Evolutionary conservation across 352 stramenopile genomes (phyloP).

Genomic region (Peronospora farinosa): DNA sequence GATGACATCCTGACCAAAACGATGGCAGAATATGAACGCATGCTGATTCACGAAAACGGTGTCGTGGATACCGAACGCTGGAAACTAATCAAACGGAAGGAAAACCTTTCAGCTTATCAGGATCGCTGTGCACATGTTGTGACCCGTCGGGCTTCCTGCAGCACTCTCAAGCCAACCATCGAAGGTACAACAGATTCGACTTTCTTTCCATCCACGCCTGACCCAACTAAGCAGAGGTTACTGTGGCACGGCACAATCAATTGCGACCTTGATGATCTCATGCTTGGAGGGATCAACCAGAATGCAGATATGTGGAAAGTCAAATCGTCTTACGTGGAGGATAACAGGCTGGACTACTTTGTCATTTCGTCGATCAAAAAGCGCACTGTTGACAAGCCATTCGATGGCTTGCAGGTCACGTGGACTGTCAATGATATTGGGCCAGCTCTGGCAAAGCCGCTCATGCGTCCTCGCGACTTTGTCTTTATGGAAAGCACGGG

Average conservation of each 20-base stretch:
- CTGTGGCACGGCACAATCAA: conserved; percentile 38
- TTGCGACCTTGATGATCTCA: conserved; percentile 40
- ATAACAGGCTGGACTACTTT: conserved; percentile 30
- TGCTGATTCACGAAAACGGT: not conserved
- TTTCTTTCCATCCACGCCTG: conserved; percentile 5
- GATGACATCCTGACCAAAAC: too few relatives aligned
- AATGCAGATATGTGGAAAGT: conserved; percentile 36
- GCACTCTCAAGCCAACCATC: conserved; percentile 13
- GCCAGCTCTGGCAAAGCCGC: conserved; percentile 19
- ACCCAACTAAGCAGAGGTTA: conserved; percentile 17
- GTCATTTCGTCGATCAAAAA: conserved; percentile 24
- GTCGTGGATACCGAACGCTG: conserved; percentile 28
- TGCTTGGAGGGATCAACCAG: conserved; percentile 32
- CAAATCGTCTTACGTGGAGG: conserved; percentile 41
- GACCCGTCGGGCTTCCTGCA: conserved; percentile 22
- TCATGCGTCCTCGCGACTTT: conserved; percentile 39
- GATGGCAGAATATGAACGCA: not conserved
- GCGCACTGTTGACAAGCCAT: conserved; percentile 19
- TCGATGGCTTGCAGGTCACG: conserved; percentile 33
- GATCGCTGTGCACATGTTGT: conserved; percentile 31
- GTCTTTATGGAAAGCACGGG: conserved; percentile 42
- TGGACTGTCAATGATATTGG: conserved; percentile 35
- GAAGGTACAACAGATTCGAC: conserved; percentile 16
- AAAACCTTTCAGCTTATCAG: conserved; percentile 14
- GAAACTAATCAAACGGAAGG: conserved; percentile 44